These are phyloP conservation scores for Moricandia arvensis DNA, from an alignment of 345 rosid species.

Conservation along the genomic window DNA sequence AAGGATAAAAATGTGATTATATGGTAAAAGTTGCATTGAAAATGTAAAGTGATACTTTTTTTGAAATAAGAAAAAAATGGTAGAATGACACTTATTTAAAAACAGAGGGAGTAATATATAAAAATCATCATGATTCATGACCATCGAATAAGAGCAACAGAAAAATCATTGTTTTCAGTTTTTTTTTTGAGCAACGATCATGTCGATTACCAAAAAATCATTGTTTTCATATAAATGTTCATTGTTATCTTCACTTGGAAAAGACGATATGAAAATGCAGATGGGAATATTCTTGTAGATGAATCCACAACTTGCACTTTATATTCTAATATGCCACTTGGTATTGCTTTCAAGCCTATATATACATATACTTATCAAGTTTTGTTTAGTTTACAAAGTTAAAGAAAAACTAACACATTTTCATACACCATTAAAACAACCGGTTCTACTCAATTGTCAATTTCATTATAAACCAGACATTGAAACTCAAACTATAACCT, in stretches of 20 bases:
- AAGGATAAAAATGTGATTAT: no score
- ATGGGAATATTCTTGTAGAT: constrained; percentile 12
- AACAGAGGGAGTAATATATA: no score
- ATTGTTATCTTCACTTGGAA: neutral
- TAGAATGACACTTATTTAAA: no score
- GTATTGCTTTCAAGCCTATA: constrained; percentile 16
- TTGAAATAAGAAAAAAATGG: no score
- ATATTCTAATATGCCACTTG: constrained; percentile 6
- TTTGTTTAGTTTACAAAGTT: neutral
- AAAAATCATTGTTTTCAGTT: neutral
- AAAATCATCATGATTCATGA: neutral
- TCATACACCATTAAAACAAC: neutral
- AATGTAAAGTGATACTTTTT: no score
- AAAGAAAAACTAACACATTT: neutral
- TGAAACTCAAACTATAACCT: neutral
- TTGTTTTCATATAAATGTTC: neutral
- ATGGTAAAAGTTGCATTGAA: no score
- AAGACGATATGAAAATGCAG: neutral
- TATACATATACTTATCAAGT: neutral
- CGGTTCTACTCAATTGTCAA: neutral
- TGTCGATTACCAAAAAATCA: neutral
- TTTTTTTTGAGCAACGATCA: no score
- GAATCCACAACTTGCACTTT: constrained; percentile 4
- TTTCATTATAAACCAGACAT: neutral
- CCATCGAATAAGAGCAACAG: neutral